Conservation (phyloP, 2,329 filamentous ascomycete species). For the Pseudogymnoascus sp. region DNA sequence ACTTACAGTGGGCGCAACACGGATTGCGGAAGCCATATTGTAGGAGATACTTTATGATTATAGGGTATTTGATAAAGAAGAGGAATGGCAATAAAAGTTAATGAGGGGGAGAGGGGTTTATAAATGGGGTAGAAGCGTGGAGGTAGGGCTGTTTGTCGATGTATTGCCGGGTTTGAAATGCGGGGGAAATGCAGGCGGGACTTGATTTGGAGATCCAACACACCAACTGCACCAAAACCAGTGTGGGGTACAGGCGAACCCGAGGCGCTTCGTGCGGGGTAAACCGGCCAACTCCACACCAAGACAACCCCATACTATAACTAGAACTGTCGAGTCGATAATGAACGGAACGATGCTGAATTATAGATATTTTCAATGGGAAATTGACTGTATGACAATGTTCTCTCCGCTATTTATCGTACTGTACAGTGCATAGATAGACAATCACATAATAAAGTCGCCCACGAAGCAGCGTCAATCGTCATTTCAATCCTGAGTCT, state of each 20-base stretch:
- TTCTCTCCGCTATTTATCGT: neutral
- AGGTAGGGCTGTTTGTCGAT: neutral
- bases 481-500: neutral
- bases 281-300: neutral
- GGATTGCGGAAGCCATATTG: slow-evolving; percentile 1
- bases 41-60: neutral
- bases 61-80: neutral
- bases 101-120: neutral
- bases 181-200: neutral
- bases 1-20: slow-evolving; percentile 9
- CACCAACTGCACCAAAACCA: neutral
- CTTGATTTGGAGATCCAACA: neutral
- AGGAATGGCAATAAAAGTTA: neutral
- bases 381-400: neutral
- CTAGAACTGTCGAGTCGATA: neutral
- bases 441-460: neutral
- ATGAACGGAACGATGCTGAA: neutral
- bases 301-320: neutral
- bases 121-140: slow-evolving; percentile 2
- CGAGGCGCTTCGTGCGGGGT: neutral
- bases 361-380: neutral
- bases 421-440: neutral
- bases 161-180: slow-evolving; percentile 4
- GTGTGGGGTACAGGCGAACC: slow-evolving; percentile 6
- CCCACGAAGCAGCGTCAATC: neutral